Percentiles rank a stretch among this genome's conserved stretches.
Evolutionary conservation across 768 basidiomycete species (phyloP).

Genomic region (Gloeopeniophorella convolvens): DNA sequence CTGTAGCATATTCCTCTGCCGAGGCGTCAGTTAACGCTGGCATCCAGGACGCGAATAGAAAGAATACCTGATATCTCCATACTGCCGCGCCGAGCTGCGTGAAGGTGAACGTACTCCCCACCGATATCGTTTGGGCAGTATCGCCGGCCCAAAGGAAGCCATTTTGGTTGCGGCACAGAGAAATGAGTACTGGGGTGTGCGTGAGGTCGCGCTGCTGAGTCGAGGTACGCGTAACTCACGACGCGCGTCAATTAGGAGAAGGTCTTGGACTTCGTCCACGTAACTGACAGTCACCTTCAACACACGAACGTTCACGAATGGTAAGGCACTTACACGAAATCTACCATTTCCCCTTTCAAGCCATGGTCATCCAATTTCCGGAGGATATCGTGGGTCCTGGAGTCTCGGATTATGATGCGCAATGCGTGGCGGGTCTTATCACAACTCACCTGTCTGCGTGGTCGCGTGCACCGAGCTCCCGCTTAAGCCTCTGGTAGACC

Average conservation of each 20-base stretch:
- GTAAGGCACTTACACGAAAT: constrained; percentile 43
- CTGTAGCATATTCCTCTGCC: too few relatives aligned
- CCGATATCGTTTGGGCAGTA: constrained; percentile 71
- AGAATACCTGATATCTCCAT: constrained; percentile 52
- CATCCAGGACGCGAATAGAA: constrained; percentile 1
- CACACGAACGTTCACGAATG: background rate
- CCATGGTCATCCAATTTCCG: constrained; percentile 26
- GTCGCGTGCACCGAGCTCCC: constrained; percentile 40
- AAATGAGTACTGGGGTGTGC: constrained; percentile 45
- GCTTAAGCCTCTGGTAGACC: constrained; percentile 43
- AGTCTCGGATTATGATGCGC: background rate
- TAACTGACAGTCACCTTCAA: constrained; percentile 36
- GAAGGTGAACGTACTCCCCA: constrained; percentile 67
- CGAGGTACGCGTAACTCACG: constrained; percentile 32
- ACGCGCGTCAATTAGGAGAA: constrained; percentile 56
- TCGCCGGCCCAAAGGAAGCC: constrained; percentile 78
- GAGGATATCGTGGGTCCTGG: constrained; percentile 48
- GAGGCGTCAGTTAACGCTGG: background rate
- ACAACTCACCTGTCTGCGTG: constrained; percentile 48
- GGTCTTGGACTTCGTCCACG: constrained; percentile 71
- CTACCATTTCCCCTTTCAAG: constrained; percentile 38
- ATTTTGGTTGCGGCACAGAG: constrained; percentile 55
- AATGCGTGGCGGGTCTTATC: background rate
- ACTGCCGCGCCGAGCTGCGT: constrained; percentile 64
- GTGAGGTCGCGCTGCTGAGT: background rate